Percentiles rank a stretch among this genome's conserved stretches.
Conservation (phyloP, 129 eudicot species). For the Scalesia atractyloides region DNA sequence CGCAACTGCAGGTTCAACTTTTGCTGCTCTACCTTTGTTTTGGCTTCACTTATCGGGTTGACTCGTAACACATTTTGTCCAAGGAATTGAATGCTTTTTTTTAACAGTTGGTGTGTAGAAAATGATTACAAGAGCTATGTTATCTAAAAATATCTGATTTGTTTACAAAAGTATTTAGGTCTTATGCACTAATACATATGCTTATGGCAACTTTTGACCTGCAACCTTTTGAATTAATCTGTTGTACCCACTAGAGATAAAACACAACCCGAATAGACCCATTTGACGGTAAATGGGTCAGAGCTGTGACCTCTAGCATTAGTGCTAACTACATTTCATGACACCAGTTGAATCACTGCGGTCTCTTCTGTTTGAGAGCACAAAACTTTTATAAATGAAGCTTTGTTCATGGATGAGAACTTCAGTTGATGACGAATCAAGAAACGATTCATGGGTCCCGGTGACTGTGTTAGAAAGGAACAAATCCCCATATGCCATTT, state of each 20-base stretch:
- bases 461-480: conserved; percentile 85
- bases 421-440: conserved; percentile 71
- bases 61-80: conserved; percentile 5
- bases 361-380: conserved; percentile 64
- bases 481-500: conserved; percentile 78
- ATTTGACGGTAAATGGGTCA: neutral
- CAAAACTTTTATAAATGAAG: conserved; percentile 64
- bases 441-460: conserved; percentile 81
- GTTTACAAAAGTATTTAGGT: neutral
- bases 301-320: neutral
- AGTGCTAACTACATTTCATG: conserved; percentile 29
- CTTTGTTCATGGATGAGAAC: conserved; percentile 91
- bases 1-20: conserved; percentile 54
- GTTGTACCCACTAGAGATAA: neutral
- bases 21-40: conserved; percentile 10
- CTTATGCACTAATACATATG: neutral
- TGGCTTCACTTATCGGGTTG: neutral
- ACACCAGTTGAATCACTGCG: conserved; percentile 62
- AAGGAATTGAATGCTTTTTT: neutral
- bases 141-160: neutral
- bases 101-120: neutral
- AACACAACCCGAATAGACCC: conserved; percentile 9
- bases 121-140: neutral
- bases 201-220: neutral
- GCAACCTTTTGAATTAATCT: neutral